Evolutionary conservation across 192 early-diverging fungal species (phyloP), one percentile per base, ranked within the genome.

Genomic region (Mortierella alpina): DNA sequence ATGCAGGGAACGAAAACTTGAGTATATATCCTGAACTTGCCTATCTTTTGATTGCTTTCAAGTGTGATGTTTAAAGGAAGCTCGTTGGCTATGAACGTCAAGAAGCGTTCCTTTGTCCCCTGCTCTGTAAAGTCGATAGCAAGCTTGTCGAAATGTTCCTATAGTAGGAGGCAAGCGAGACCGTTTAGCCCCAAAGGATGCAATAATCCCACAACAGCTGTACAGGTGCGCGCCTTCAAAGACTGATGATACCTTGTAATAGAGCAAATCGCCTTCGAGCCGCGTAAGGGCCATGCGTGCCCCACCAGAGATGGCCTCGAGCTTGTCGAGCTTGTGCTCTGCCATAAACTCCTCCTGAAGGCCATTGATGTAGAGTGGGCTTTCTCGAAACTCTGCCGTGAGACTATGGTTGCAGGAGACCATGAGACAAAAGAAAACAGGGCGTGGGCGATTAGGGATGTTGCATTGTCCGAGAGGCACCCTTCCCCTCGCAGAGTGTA

Each of bases 111-210:
- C 45, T 80, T 80, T 22, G 77, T 68, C 5, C 63, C 63, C 52
- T 72, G 52, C 49, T 80, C 77, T 17, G 70, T 62, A n/a, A 59
- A 80, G 50, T 55, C 64, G 61, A 80, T 68, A 18, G 59, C 52
- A 1, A 67, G 46, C 52, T 80, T 80, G 11, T 80, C 66, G 23
- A 80, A 80, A 47, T 72, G 70, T 20, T 66, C 70, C 77, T 80
- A 70, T 18, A 59, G 31, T 3, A 31, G 4, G 6, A 22, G 14
- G 13, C 11, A 42, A 68, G n/a, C 4, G 20, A 58, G n/a, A 44
- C 12, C 23, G 18, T 17, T 18, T 41, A 51, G 39, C 45, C 23
- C 14, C 54, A 20, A 22, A 17, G 53, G 7, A 66, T 54, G 15
- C 22, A 23, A 4, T 4, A 42, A 44, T 9, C 23, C 7, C 45